Evolutionary conservation across 805 yeast species (phyloP), one percentile per base, ranked within the genome.

Genomic region (Priceomyces carsonii): DNA sequence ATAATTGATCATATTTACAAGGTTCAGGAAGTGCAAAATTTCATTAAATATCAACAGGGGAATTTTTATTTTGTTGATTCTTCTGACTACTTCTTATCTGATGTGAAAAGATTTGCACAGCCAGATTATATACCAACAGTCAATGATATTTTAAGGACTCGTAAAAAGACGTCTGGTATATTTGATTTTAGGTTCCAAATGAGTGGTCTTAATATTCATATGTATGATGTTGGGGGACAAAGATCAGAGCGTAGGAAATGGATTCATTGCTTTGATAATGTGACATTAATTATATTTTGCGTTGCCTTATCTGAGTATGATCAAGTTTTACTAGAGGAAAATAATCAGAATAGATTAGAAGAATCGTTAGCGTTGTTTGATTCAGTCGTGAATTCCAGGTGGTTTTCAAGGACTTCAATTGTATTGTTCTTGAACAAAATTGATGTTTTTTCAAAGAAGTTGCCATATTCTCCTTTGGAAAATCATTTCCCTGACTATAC

Each of bases 261-360:
- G 99, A 89, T 93, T 43, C 95, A 93, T 61, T 87, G 96, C 55
- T 93, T 93, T 51, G 96, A 89, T 59, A 88, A 89, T 49, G 96
- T 90, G 21, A 85, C 96, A 0, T 71, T 85, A 30, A 83, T 90
- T 33, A 86, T 90, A 40, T 90, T 89, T 56, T 89, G 96, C 59
- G 96, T 89, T 15, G 89, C 97, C 0, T 62, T 90, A 35, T 81
- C 91, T 2, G 97, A 90, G 56, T 90, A 90, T 55, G 96, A 90
- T 57, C 96, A 89, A 61, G 82, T 78, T 3, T 63, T 90, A 40
- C 61, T 86, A 39, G 97, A 87, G 59, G 89, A 85, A 42, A 71
- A 77, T 24, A 67, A 72, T n/a, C 85, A 79, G 47, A 87, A 85
- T 55, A 70, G 95, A 50, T 69, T 87, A 52, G 86, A 84, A 47